Evolutionary conservation across 495 filamentous ascomycete genomes (phyloP).

Genomic region (Neurospora tetrasperma): DNA sequence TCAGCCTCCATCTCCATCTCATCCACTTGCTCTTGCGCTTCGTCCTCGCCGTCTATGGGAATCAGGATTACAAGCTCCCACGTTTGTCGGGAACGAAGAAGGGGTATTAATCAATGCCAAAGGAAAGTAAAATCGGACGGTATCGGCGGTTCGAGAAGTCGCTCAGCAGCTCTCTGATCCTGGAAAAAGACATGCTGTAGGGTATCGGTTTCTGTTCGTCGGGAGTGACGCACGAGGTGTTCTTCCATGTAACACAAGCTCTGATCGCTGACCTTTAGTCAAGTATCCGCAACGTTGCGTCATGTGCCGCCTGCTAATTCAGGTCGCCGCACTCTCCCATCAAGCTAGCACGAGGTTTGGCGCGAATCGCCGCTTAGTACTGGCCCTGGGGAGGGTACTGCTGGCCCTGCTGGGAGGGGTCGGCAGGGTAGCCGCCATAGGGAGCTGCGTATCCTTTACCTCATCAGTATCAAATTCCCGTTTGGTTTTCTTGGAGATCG

Average conservation of each 20-base stretch:
- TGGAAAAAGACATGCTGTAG: not conserved
- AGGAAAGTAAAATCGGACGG: not conserved
- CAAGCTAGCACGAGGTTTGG: constrained; percentile 1
- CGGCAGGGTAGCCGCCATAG: constrained; percentile 28
- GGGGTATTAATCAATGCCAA: constrained; percentile 1
- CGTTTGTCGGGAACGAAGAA: not conserved
- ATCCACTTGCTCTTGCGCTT: not conserved
- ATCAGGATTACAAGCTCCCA: not conserved
- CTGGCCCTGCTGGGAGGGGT: constrained; percentile 24
- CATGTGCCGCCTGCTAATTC: not conserved
- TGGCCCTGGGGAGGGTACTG: constrained; percentile 23
- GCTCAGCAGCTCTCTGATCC: not conserved
- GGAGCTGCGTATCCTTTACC: constrained; percentile 6
- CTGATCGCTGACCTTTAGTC: not conserved
- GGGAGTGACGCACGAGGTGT: not conserved
- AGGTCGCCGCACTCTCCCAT: not conserved
- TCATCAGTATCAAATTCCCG: not conserved
- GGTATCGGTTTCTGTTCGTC: not conserved
- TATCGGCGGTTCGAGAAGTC: not conserved
- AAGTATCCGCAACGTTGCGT: not conserved
- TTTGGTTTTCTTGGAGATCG: constrained; percentile 21
- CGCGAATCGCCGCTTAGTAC: constrained; percentile 10
- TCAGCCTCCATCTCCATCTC: constrained; percentile 1
- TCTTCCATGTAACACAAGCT: not conserved
- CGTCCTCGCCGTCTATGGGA: not conserved